Percentiles rank a stretch among this genome's conserved stretches.
Conservation (phyloP, 768 basidiomycete species). For the Terana coerulea region DNA sequence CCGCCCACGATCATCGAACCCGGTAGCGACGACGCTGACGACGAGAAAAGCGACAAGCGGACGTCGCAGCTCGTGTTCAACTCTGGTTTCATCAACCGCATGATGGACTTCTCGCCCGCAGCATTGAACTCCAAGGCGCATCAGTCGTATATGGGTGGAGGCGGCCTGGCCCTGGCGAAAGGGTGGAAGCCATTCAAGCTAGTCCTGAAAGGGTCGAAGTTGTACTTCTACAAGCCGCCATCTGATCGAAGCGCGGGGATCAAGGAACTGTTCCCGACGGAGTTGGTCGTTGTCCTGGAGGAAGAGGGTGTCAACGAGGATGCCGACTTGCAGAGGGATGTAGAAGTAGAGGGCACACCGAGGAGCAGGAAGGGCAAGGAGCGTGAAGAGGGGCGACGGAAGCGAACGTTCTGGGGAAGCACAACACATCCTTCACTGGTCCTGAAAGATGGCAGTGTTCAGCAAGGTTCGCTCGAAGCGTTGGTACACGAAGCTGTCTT, state of each 20-base stretch:
- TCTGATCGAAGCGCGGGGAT: constrained; percentile 59
- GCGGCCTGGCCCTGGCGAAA: constrained; percentile 36
- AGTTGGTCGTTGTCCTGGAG: constrained; percentile 48
- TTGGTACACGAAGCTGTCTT: constrained; percentile 80
- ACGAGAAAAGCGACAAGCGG: constrained; percentile 40
- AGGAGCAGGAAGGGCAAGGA: constrained; percentile 33
- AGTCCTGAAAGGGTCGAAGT: constrained; percentile 78
- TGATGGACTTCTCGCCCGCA: constrained; percentile 46
- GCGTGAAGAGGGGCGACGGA: constrained; percentile 41
- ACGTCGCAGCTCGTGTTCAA: constrained; percentile 78
- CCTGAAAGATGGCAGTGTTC: constrained; percentile 39
- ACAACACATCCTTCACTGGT: constrained; percentile 69
- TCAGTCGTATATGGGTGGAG: constrained; percentile 24
- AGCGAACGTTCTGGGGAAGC: constrained; percentile 75
- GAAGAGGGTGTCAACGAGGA: constrained; percentile 38
- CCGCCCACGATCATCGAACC: constrained; percentile 50
- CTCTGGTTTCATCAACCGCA: constrained; percentile 73
- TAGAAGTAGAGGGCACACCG: constrained; percentile 21
- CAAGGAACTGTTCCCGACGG: constrained; percentile 72
- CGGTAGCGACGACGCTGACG: constrained; percentile 25
- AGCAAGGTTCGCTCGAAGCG: constrained; percentile 73
- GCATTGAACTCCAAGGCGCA: constrained; percentile 25
- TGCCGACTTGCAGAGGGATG: constrained; percentile 17
- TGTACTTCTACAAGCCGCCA: constrained; percentile 85
- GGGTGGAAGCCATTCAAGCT: constrained; percentile 88